A percentile compares a stretch with the other conserved stretches of the same genome.
Evolutionary conservation across 2,329 filamentous ascomycete species (phyloP).

Genomic region (Colletotrichum godetiae): DNA sequence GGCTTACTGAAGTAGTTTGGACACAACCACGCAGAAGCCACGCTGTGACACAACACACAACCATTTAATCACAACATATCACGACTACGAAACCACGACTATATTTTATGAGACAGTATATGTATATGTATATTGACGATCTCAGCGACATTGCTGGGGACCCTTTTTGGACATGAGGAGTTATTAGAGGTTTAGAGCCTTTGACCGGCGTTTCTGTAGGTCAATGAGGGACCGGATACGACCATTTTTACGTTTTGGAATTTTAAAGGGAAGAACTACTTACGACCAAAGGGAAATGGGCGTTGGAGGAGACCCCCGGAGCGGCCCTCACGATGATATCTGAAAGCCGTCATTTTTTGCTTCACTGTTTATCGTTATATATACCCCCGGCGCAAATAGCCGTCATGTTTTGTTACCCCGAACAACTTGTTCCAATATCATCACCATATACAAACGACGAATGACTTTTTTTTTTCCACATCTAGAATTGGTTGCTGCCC

Average conservation of each 20-base stretch:
- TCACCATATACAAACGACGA: background rate
- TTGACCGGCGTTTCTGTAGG: conserved; percentile 22
- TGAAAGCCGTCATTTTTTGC: conserved; percentile 9
- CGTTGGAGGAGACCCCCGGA: background rate
- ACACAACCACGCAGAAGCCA: background rate
- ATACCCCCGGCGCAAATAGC: conserved; percentile 37
- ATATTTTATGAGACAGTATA: background rate
- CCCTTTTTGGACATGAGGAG: conserved; percentile 7
- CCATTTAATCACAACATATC: background rate
- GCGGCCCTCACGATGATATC: conserved; percentile 7
- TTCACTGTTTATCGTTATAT: conserved; percentile 28
- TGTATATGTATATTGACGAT: conserved; percentile 28
- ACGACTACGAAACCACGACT: background rate
- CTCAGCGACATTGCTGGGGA: background rate
- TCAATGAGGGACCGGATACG: background rate
- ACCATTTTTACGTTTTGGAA: conserved; percentile 15
- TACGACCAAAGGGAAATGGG: conserved; percentile 34
- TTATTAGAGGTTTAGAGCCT: conserved; percentile 29
- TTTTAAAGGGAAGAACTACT: conserved; percentile 24
- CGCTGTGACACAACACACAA: background rate
- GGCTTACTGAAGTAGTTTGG: conserved; percentile 49
- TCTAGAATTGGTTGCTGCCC: background rate
- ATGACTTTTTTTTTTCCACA: conserved; percentile 25
- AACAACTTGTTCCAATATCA: background rate
- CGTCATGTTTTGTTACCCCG: conserved; percentile 21